Base-by-base conservation (phyloP, 495 filamentous ascomycete genomes). In the Xylaria scruposa region DNA sequence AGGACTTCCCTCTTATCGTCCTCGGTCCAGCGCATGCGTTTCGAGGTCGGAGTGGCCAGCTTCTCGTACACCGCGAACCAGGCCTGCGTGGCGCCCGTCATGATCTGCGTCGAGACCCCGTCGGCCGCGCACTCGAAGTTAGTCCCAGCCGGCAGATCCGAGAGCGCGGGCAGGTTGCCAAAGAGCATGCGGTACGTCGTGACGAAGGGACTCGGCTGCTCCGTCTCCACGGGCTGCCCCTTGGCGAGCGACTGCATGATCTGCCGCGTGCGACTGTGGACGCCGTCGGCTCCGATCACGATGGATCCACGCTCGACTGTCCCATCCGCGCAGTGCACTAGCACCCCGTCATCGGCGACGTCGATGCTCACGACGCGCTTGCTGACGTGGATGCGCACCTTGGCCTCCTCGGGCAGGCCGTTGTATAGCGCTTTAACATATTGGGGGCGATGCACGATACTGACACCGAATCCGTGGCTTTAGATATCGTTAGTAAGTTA, bases 211-310 rank as follows among this genome's bases (percentile, higher is more conserved):
- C 69, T 79, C 29, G 75, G 75, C 1, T 40, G 38, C 19, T 73
- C 31, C 9, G 70, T 60, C 17, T 78, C 69, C 6, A 71, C 73
- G 66, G 77, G 42, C 49, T 51, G n/a, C 38, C 76, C 74, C 36
- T 78, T 56, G 6, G 77, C 80, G 59, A 81, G 71, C 7, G 76
- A 70, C 76, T 82, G 81, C 71, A 88, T 81, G 60, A 79, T 79
- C 21, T 81, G 72, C 4, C 86, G 81, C 13, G 83, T 79, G 9
- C 80, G 78, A 60, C 82, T 85, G 73, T 86, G 82, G 40, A 85
- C 82, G 24, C 88, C 87, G 73, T 89, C 88, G 15, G 82, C 84
- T 5, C 86, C 88, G 26, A 89, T 76, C 36, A 90, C 82, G 42
- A 89, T 77, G 67, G 81, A 80, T 4, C 88, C 88, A 10, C 72